phyloP scores from a whole-genome alignment of 768 basidiomycete species.

The Pleurotus eryngii region DNA sequence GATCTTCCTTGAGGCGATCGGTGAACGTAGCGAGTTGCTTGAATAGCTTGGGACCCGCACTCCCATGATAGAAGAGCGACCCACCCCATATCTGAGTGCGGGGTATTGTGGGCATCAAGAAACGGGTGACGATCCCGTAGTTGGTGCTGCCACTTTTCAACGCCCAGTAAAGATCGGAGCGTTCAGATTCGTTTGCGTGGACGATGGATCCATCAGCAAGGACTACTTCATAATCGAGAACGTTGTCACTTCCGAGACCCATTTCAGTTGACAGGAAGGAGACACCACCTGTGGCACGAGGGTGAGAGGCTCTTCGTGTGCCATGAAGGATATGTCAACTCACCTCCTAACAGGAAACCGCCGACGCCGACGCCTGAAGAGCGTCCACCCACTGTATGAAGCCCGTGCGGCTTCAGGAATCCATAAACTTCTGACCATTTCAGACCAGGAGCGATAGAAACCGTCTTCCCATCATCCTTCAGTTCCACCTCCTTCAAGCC shows the following conservation, averaged over 20 bases:
- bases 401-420: background rate
- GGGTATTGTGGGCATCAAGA: conserved; percentile 9
- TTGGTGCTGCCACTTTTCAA: conserved; percentile 16
- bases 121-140: conserved; percentile 16
- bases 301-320: background rate
- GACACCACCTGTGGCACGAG: conserved; percentile 11
- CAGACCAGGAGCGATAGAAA: conserved; percentile 9
- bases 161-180: conserved; percentile 15
- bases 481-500: conserved; percentile 2
- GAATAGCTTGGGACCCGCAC: background rate
- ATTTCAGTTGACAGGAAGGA: conserved; percentile 11
- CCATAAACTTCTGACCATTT: conserved; percentile 11
- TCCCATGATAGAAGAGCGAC: conserved; percentile 5
- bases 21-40: background rate
- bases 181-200: conserved; percentile 2
- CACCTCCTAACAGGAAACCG: conserved; percentile 13
- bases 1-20: background rate
- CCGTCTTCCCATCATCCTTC: conserved; percentile 1
- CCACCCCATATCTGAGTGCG: conserved; percentile 12
- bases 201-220: conserved; percentile 12
- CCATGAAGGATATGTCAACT: background rate
- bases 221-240: conserved; percentile 12
- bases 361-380: conserved; percentile 11
- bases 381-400: conserved; percentile 10
- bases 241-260: conserved; percentile 11